Percentiles rank a stretch among this genome's conserved stretches.
Evolutionary conservation across 768 basidiomycete genomes (phyloP).

Genomic region (Trametes meyenii): DNA sequence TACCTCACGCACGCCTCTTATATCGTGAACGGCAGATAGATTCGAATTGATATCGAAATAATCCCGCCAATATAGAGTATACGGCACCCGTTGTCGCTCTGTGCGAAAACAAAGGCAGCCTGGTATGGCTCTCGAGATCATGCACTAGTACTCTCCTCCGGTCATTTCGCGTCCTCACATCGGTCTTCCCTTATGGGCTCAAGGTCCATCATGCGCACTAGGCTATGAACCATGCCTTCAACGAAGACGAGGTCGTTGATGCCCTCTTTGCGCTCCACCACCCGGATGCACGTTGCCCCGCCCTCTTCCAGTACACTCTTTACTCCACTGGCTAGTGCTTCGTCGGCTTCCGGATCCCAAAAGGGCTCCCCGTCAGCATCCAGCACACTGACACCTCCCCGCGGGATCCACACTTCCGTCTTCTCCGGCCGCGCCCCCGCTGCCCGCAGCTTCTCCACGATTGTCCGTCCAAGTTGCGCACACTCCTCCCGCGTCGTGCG

Average conservation of each 20-base stretch:
- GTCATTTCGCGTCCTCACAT: background rate
- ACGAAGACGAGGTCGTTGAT: constrained; percentile 24
- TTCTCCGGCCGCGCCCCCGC: constrained; percentile 2
- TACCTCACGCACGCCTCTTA: too few relatives aligned
- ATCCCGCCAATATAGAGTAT: too few relatives aligned
- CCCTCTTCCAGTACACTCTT: constrained; percentile 1
- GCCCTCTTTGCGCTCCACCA: constrained; percentile 17
- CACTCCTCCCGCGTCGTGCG: constrained; percentile 25
- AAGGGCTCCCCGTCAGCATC: constrained; percentile 12
- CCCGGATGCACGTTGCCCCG: background rate
- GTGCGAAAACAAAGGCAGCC: too few relatives aligned
- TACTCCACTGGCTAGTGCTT: constrained; percentile 15
- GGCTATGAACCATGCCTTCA: constrained; percentile 15
- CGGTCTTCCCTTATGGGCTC: background rate
- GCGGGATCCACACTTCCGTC: constrained; percentile 25
- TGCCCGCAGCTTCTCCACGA: constrained; percentile 17
- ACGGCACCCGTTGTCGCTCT: too few relatives aligned
- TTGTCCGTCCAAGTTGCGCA: constrained; percentile 11
- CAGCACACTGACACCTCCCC: constrained; percentile 19
- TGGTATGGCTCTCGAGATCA: background rate
- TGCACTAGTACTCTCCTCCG: background rate
- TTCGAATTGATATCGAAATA: too few relatives aligned
- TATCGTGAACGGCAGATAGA: too few relatives aligned
- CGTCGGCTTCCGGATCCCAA: constrained; percentile 20
- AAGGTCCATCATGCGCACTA: constrained; percentile 17